Conservation (phyloP, 345 rosid genomes). For the Reutealis trisperma region DNA sequence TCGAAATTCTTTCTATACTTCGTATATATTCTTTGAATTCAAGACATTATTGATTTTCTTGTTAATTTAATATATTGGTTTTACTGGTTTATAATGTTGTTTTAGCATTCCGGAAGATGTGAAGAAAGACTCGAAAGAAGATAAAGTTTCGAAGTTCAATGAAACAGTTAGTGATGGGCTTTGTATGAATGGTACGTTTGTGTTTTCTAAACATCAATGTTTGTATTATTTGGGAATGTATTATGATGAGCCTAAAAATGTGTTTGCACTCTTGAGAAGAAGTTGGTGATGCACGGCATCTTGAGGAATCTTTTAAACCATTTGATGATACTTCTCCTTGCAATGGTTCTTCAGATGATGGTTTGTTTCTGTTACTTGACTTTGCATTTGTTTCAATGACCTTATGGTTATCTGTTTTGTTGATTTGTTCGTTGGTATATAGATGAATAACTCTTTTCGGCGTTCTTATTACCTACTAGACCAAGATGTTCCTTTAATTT, state of each 20-base stretch:
- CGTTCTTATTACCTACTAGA: not conserved
- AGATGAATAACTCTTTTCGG: not conserved
- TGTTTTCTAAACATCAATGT: not conserved
- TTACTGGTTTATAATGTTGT: not conserved
- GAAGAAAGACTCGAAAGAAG: conserved; percentile 24
- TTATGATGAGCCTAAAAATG: not conserved
- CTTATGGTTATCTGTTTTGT: not conserved
- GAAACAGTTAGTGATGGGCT: conserved; percentile 25
- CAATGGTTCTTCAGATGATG: conserved; percentile 63
- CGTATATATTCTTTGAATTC: not conserved
- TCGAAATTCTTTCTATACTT: not conserved
- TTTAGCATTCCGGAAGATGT: conserved; percentile 33
- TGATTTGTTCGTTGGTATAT: not conserved
- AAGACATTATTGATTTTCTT: not conserved
- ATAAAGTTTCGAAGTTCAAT: conserved; percentile 6
- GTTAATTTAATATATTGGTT: not conserved
- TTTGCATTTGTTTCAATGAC: not conserved
- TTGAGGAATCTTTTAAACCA: conserved; percentile 24
- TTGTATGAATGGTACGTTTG: conserved; percentile 35
- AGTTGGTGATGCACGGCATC: conserved; percentile 31
- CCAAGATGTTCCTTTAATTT: not conserved
- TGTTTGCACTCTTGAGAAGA: not conserved
- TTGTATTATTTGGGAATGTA: not conserved
- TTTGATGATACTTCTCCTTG: conserved; percentile 24
- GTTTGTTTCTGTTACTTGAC: conserved; percentile 32